Percentiles rank a stretch among this genome's conserved stretches.
Evolutionary conservation across 257 asterid species (phyloP).

Genomic region (Paraleonurus japonicus): DNA sequence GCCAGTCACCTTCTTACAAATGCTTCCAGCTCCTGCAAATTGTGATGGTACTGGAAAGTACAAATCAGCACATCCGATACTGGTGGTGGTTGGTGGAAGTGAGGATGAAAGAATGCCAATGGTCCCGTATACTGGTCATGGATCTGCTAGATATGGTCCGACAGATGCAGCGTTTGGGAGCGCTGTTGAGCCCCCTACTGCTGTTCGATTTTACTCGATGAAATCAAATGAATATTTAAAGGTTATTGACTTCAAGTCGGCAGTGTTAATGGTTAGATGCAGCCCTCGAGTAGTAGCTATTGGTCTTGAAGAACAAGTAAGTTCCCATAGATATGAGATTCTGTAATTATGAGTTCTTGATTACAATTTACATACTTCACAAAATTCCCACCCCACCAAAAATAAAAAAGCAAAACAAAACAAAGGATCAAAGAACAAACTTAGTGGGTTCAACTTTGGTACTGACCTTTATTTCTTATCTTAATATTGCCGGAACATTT

Average conservation of each 20-base stretch:
- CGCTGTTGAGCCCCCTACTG: constrained; percentile 47
- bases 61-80: constrained; percentile 46
- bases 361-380: neutral
- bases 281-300: constrained; percentile 62
- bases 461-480: neutral
- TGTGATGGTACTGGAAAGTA: constrained; percentile 41
- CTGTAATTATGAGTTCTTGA: neutral
- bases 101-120: constrained; percentile 43
- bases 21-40: constrained; percentile 57
- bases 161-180: constrained; percentile 41
- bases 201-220: constrained; percentile 71
- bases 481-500: neutral
- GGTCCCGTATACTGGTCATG: constrained; percentile 34
- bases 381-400: neutral
- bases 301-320: constrained; percentile 81
- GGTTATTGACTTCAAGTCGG: constrained; percentile 56
- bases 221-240: constrained; percentile 55
- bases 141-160: constrained; percentile 36
- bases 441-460: constrained; percentile 6
- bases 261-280: constrained; percentile 73
- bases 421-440: neutral
- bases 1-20: constrained; percentile 72
- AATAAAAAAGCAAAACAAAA: neutral
- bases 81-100: constrained; percentile 59
- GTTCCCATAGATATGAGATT: constrained; percentile 8